These are phyloP conservation scores for Trichosporon sp. DNA, from an alignment of 1,284 basidiomycete genomes.

Conservation along the genomic window DNA sequence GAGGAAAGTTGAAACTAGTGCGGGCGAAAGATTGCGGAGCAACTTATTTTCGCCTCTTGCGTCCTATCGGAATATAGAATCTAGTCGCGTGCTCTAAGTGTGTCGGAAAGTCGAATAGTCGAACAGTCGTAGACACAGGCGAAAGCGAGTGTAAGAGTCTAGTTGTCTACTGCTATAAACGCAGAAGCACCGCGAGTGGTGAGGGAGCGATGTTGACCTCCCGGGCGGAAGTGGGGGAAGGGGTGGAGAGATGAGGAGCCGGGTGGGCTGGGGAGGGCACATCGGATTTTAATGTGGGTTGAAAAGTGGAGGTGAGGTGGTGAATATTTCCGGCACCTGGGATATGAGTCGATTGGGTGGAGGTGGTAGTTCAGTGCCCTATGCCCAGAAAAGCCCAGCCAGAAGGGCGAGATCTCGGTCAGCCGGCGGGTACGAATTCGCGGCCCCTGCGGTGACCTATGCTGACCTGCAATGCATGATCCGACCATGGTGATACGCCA, in stretches of 20 bases:
- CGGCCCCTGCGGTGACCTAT: neutral
- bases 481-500: slow-evolving; percentile 5
- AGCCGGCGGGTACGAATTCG: slow-evolving; percentile 2
- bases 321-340: neutral
- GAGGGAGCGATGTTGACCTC: neutral
- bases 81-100: neutral
- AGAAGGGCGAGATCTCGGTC: neutral
- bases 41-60: neutral
- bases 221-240: neutral
- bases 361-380: neutral
- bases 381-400: neutral
- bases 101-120: too few relatives aligned
- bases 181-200: neutral
- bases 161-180: neutral
- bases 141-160: neutral
- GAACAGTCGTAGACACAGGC: neutral
- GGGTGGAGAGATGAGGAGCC: neutral
- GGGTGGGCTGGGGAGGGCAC: neutral
- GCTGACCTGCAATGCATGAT: neutral
- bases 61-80: neutral
- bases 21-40: neutral
- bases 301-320: slow-evolving; percentile 4
- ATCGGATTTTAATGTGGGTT: slow-evolving; percentile 4
- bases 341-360: slow-evolving; percentile 5
- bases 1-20: neutral